Evolutionary conservation across 2,329 filamentous ascomycete genomes (phyloP), one percentile per base, ranked within the genome.

Genomic region (Neocucurbitaria cava): DNA sequence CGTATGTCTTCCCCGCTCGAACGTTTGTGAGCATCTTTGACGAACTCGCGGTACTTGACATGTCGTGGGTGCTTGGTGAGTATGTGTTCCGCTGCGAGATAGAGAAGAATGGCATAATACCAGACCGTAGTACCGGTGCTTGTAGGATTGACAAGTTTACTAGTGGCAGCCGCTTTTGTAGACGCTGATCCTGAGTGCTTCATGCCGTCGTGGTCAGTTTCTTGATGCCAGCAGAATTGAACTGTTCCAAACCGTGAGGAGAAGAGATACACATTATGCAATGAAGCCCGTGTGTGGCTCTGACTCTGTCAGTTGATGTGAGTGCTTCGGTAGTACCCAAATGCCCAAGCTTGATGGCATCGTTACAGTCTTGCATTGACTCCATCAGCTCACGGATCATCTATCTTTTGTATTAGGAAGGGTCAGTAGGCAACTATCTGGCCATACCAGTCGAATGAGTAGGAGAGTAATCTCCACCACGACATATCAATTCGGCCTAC

Each of bases 71-170:
- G n/a, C 24, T 56, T 35, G 23, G 49, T 46, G 10, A 59, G 44
- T 30, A 64, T 31, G 36, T 59, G 46, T 23, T 51, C 52, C 13
- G 59, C 23, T 23, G 52, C 57, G 36, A 56, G 45, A 17, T 58
- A 49, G 31, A 52, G 15, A 18, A 62, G 36, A 33, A 59, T 42
- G 24, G 43, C 43, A 33, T 42, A 49, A 10, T 59, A 31, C 11
- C 18, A 41, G 40, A 46, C 26, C 3, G 53, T 52, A n/a, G 40
- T 31, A 13, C 35, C 38, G 2, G 43, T 36, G 43, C 44, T 50
- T 3, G 50, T 57, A 26, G 56, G 46, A 15, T 53, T 55, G 46
- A 36, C 17, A 18, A 31, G 45, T 30, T 36, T 30, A 9, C 42
- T 30, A n/a, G 23, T 28, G 24, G 24, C 33, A 15, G 40, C 21